Percentiles rank a stretch among this genome's conserved stretches.
phyloP scores from a whole-genome alignment of 495 filamentous ascomycete genomes.

The Ramalina peruviana region DNA sequence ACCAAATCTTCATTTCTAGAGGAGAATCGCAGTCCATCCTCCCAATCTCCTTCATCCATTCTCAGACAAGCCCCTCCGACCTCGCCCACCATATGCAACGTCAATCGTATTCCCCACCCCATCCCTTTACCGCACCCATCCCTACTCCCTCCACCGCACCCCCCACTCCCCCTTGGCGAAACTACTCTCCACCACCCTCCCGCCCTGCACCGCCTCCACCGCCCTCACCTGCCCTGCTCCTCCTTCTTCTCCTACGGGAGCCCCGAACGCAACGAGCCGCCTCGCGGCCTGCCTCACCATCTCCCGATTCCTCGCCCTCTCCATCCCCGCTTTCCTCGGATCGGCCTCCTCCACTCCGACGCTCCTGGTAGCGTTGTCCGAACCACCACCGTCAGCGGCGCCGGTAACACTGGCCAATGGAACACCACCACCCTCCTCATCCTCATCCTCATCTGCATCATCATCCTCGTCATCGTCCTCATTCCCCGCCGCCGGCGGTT shows the following conservation, averaged over 20 bases:
- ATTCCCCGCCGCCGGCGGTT: slow-evolving; percentile 19
- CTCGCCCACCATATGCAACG: too few relatives aligned
- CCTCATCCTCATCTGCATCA: slow-evolving; percentile 22
- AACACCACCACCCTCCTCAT: not conserved
- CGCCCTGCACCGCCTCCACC: slow-evolving; percentile 22
- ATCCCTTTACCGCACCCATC: not conserved
- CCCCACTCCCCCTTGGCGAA: slow-evolving; percentile 37
- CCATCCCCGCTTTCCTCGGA: not conserved
- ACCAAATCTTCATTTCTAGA: too few relatives aligned
- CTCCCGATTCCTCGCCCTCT: slow-evolving; percentile 22
- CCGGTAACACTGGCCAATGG: too few relatives aligned
- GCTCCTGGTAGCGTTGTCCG: not conserved
- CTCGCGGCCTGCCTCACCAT: slow-evolving; percentile 29
- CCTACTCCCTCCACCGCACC: slow-evolving; percentile 26
- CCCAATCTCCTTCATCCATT: too few relatives aligned
- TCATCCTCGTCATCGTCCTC: slow-evolving; percentile 19
- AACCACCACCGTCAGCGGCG: not conserved
- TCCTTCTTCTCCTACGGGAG: slow-evolving; percentile 5
- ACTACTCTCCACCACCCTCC: slow-evolving; percentile 27
- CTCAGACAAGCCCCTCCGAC: too few relatives aligned
- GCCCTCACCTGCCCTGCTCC: slow-evolving; percentile 1
- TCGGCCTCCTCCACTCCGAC: slow-evolving; percentile 15
- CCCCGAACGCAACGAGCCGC: slow-evolving; percentile 32
- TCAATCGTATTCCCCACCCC: too few relatives aligned
- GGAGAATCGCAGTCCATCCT: too few relatives aligned